Base-by-base conservation (phyloP, 352 stramenopile genomes). In the Globisporangium irregulare region DNA sequence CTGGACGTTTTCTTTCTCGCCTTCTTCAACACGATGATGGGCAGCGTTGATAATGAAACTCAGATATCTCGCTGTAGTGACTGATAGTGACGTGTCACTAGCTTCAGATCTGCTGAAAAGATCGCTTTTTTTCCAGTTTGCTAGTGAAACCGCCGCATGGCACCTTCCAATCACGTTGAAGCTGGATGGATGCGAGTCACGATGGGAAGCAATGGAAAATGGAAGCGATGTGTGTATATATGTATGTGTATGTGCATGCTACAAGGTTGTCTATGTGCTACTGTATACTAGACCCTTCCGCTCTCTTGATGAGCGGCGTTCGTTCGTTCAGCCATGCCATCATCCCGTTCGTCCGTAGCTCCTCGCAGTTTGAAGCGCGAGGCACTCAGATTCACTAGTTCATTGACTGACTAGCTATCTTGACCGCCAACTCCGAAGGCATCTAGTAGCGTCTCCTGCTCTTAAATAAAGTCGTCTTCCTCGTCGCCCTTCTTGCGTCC, bases 381-480 rank as follows among this genome's bases (percentile, higher is more conserved):
- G 43, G 43, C 43, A 12, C 6, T 4, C 7, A 2, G 43, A 51
- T 20, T 12, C 18, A 22, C 43, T 22, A 3, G 18, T 46, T 46
- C 38, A 46, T 15, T 20, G 12, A 6, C 38, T 46, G 38, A 12
- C 36, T 43, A 12, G 12, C 14, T 46, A 12, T 46, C 12, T 20
- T 18, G 38, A 46, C 14, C 38, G 24, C 51, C 24, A 10, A 8
- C 1, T 25, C 6, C 2, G 1, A 18, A 41, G 3, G 2, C 18
- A 59, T 41, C 27, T 20, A 46, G 63, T 36, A 29, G n/a, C 4
- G 43, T 24, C 43, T 51, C 43, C 18, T 51, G 43, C 43, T n/a
- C 7, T 78, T 90, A 90, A 81, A 90, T 88, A 85, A 90, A 90
- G 73, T 90, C 80, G 57, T 86, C 82, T 66, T 87, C 82, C 18